Conservation (phyloP, 495 filamentous ascomycete genomes). For the Penicillium herquei region DNA sequence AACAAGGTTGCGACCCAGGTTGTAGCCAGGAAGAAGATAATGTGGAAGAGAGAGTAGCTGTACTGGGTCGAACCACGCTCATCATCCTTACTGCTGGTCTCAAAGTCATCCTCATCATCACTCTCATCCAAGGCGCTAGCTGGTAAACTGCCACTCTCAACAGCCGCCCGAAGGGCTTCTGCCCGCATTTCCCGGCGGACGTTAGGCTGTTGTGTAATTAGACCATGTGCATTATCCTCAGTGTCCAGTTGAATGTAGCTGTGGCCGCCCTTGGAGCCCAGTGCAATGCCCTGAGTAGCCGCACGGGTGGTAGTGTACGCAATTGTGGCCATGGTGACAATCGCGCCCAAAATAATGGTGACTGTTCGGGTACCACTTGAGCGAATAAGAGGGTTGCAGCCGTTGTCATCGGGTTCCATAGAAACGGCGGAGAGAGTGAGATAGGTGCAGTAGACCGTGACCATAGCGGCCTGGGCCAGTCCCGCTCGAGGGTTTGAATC, state of each 20-base stretch:
- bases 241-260: conserved; percentile 57
- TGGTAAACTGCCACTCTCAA: conserved; percentile 86
- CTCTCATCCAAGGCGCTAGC: conserved; percentile 83
- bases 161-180: conserved; percentile 85
- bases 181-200: conserved; percentile 85
- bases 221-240: conserved; percentile 76
- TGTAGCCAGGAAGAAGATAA: conserved; percentile 96
- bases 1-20: conserved; percentile 93
- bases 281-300: conserved; percentile 87
- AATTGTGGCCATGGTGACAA: conserved; percentile 94
- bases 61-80: conserved; percentile 90
- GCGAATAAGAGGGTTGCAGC: conserved; percentile 90
- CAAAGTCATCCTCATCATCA: conserved; percentile 64
- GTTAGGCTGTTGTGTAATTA: conserved; percentile 85
- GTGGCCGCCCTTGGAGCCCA: conserved; percentile 65
- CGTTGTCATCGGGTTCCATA: conserved; percentile 95
- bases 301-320: conserved; percentile 97
- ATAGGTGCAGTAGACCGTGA: conserved; percentile 97
- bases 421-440: conserved; percentile 97
- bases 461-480: conserved; percentile 94
- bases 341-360: conserved; percentile 84
- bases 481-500: conserved; percentile 91
- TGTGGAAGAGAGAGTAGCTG: conserved; percentile 93
- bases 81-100: conserved; percentile 66
- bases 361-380: conserved; percentile 88